Conservation (phyloP, 495 filamentous ascomycete genomes). For the Penicillium roqueforti region DNA sequence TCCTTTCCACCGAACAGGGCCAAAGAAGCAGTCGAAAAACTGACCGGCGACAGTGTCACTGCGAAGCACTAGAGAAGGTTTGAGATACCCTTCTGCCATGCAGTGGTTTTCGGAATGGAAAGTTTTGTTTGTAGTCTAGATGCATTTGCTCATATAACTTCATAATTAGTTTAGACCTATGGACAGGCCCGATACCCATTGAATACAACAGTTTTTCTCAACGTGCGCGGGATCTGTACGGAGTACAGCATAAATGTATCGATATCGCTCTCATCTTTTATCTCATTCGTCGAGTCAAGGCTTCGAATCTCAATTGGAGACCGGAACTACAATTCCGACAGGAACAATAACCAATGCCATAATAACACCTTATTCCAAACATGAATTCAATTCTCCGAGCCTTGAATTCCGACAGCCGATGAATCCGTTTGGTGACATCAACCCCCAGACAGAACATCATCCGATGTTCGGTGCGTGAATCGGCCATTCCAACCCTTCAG, state of each 20-base stretch:
- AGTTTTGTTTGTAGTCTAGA: slow-evolving; percentile 10
- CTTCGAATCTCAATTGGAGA: neutral
- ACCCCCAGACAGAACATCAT: slow-evolving; percentile 8
- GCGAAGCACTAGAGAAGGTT: slow-evolving; percentile 85
- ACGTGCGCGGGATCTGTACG: too few relatives aligned
- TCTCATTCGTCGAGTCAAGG: neutral
- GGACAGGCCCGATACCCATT: slow-evolving; percentile 27
- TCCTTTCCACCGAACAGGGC: slow-evolving; percentile 59
- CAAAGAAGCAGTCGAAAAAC: slow-evolving; percentile 93
- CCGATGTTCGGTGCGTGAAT: slow-evolving; percentile 23
- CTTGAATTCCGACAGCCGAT: neutral
- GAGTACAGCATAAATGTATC: too few relatives aligned
- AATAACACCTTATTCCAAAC: neutral
- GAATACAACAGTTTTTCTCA: slow-evolving; percentile 17
- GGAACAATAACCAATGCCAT: neutral
- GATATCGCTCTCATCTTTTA: neutral
- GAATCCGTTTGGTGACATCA: neutral
- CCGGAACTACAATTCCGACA: slow-evolving; percentile 1
- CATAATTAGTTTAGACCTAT: slow-evolving; percentile 12
- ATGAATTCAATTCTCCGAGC: neutral
- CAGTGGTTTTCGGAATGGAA: slow-evolving; percentile 16
- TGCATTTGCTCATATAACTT: slow-evolving; percentile 8
- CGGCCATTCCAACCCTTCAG: slow-evolving; percentile 13
- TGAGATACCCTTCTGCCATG: slow-evolving; percentile 48
- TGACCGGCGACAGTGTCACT: slow-evolving; percentile 90